These are phyloP conservation scores for Mortierella sp. DNA, from an alignment of 371 early-diverging fungal genomes.

Conservation along the genomic window DNA sequence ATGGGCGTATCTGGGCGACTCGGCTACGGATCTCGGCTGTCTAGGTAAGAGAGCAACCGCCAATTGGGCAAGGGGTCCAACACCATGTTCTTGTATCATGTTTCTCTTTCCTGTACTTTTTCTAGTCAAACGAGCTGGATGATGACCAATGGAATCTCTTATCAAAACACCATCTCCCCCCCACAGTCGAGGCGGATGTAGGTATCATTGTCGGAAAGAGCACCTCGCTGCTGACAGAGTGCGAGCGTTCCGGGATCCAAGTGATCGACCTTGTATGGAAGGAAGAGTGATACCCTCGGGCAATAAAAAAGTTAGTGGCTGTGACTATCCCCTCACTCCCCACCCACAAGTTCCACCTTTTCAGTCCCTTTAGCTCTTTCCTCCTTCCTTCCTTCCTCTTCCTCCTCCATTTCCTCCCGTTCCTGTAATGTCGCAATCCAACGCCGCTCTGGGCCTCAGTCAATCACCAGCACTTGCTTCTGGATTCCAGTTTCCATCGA, in stretches of 20 bases:
- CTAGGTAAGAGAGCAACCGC: constrained; percentile 46
- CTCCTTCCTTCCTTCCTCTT: too few species aligned
- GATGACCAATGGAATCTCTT: background rate
- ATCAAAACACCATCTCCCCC: background rate
- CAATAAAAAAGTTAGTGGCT: too few species aligned
- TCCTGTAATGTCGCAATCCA: constrained; percentile 22
- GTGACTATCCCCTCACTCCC: too few species aligned
- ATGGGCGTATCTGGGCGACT: constrained; percentile 52
- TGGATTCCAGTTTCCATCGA: constrained; percentile 75
- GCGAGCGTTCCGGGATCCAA: constrained; percentile 37
- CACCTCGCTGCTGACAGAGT: constrained; percentile 45
- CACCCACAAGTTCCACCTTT: too few species aligned
- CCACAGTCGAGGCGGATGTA: constrained; percentile 58
- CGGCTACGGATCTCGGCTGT: constrained; percentile 45
- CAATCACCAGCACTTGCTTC: constrained; percentile 44
- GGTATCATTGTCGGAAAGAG: constrained; percentile 66
- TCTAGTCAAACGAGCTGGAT: constrained; percentile 1
- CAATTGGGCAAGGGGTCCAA: too few species aligned
- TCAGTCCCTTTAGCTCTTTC: too few species aligned
- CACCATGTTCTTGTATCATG: background rate
- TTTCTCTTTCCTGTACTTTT: background rate
- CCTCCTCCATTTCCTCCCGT: background rate
- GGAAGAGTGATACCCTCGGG: background rate
- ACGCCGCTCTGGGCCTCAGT: constrained; percentile 39
- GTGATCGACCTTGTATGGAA: constrained; percentile 27